Percentiles rank a stretch among this genome's conserved stretches.
phyloP scores from a whole-genome alignment of 768 basidiomycete genomes.

The Mycena epipterygia region DNA sequence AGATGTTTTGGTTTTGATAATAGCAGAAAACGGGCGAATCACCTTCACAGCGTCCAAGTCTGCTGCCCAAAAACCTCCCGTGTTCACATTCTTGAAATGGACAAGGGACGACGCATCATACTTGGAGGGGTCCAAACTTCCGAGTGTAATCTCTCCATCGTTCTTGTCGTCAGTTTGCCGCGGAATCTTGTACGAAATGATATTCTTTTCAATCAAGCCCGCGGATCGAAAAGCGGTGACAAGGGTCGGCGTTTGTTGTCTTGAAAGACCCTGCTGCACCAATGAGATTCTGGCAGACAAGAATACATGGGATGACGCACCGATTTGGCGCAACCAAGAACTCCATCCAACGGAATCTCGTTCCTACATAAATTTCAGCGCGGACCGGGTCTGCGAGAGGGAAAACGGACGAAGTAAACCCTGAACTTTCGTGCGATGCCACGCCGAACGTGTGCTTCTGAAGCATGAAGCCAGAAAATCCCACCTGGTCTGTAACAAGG shows the following conservation, averaged over 20 bases:
- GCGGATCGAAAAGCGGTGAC: conserved; percentile 66
- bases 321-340: conserved; percentile 61
- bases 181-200: conserved; percentile 79
- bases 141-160: conserved; percentile 76
- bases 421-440: conserved; percentile 63
- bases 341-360: conserved; percentile 64
- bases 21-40: not conserved
- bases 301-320: conserved; percentile 28
- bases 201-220: conserved; percentile 64
- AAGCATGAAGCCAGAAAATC: conserved; percentile 69
- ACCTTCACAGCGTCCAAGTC: conserved; percentile 59
- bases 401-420: conserved; percentile 60
- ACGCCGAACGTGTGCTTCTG: conserved; percentile 72
- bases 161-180: conserved; percentile 68
- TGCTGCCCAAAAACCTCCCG: conserved; percentile 76
- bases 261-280: conserved; percentile 60
- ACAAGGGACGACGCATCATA: conserved; percentile 63
- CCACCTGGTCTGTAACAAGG: conserved; percentile 69
- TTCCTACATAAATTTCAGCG: conserved; percentile 36
- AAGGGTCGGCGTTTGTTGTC: conserved; percentile 67
- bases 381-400: not conserved
- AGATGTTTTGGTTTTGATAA: not conserved
- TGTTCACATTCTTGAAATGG: conserved; percentile 64
- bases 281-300: not conserved
- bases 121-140: conserved; percentile 67